phyloP scores from a whole-genome alignment of 1,139 yeast genomes.

The Yamadazyma kanchanaburiensis region DNA sequence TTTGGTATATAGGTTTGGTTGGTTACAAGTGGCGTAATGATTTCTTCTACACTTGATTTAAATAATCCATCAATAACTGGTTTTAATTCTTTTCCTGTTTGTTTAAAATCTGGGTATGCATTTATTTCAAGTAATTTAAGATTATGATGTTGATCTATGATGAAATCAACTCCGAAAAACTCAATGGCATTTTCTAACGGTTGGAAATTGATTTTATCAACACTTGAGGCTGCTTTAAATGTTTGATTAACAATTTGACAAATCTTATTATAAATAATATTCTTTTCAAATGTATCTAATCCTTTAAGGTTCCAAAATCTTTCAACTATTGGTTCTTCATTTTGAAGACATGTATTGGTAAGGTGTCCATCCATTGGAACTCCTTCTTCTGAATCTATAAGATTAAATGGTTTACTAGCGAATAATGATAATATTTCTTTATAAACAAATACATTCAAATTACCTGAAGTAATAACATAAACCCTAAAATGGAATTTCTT shows the following conservation, averaged over 20 bases:
- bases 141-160: conserved; percentile 54
- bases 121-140: conserved; percentile 80
- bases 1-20: conserved; percentile 6
- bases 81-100: conserved; percentile 79
- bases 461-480: conserved; percentile 77
- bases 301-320: conserved; percentile 63
- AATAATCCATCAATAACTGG: conserved; percentile 59
- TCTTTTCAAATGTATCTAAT: conserved; percentile 22
- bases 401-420: conserved; percentile 53
- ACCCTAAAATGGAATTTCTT: conserved; percentile 87
- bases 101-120: conserved; percentile 95
- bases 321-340: conserved; percentile 49
- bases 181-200: conserved; percentile 82
- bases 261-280: conserved; percentile 50
- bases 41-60: conserved; percentile 36
- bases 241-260: conserved; percentile 62
- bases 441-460: conserved; percentile 73
- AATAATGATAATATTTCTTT: conserved; percentile 77
- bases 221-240: conserved; percentile 78
- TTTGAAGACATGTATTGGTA: conserved; percentile 91
- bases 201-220: conserved; percentile 85
- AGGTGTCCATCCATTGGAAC: conserved; percentile 67
- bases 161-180: conserved; percentile 82
- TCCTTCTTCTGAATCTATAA: conserved; percentile 22
- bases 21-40: conserved; percentile 7